Conservation (phyloP, 2,329 filamentous ascomycete genomes). For the Chrysoporthe austroafricana region DNA sequence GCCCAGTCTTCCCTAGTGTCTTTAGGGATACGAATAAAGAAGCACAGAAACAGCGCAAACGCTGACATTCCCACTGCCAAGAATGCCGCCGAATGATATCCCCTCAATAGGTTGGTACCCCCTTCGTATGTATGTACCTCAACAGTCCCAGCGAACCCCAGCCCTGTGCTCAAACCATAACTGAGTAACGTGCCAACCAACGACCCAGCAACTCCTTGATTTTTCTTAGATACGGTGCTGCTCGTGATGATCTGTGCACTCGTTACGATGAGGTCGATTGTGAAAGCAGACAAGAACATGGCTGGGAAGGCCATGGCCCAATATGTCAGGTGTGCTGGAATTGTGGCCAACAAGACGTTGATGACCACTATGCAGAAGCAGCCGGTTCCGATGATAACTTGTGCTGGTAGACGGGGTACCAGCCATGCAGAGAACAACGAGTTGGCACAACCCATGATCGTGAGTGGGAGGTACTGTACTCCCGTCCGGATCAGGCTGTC, state of each 20-base stretch:
- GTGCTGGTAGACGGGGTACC: constrained; percentile 40
- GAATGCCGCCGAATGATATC: constrained; percentile 2
- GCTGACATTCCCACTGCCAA: background rate
- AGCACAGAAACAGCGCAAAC: background rate
- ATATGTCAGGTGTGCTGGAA: constrained; percentile 40
- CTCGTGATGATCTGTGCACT: constrained; percentile 55
- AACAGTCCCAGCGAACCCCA: constrained; percentile 41
- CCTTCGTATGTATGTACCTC: constrained; percentile 34
- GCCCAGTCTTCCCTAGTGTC: background rate
- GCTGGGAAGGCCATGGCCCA: constrained; percentile 42
- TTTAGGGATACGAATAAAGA: constrained; percentile 7
- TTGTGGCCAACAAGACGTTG: constrained; percentile 39
- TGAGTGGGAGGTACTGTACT: constrained; percentile 23
- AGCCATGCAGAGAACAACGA: constrained; percentile 40
- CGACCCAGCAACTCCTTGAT: constrained; percentile 56
- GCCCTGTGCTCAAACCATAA: constrained; percentile 39
- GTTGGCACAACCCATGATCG: constrained; percentile 15
- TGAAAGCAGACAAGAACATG: constrained; percentile 39
- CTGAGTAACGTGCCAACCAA: constrained; percentile 48
- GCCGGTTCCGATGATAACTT: constrained; percentile 42
- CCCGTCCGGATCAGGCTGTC: constrained; percentile 21
- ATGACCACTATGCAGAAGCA: constrained; percentile 35
- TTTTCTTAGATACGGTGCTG: constrained; percentile 49
- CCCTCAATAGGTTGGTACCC: background rate
- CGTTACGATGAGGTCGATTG: constrained; percentile 26